phyloP scores from a whole-genome alignment of 768 basidiomycete species.

The Amanita exitialis region DNA sequence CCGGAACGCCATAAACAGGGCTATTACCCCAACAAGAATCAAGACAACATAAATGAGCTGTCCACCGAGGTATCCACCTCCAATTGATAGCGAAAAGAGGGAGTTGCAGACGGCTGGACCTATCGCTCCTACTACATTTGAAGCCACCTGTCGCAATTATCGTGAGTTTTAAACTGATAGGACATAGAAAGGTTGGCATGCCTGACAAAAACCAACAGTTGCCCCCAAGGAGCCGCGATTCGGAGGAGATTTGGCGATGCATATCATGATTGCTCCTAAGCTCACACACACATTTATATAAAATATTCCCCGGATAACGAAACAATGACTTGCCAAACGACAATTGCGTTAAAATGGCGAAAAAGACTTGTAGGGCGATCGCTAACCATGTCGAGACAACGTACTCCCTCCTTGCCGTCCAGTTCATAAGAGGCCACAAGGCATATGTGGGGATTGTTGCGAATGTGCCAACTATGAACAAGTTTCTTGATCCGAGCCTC shows the following conservation, averaged over 20 bases:
- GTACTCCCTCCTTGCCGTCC: background rate
- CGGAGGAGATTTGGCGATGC: background rate
- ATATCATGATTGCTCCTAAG: too few species aligned
- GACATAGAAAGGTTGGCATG: background rate
- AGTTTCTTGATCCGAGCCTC: conserved; percentile 5
- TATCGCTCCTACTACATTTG: conserved; percentile 13
- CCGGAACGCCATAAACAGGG: background rate
- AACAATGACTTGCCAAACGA: background rate
- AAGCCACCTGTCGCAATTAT: conserved; percentile 31
- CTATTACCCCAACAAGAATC: conserved; percentile 10
- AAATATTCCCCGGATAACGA: background rate
- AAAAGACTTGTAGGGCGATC: background rate
- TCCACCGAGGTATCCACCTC: conserved; percentile 40
- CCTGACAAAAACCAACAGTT: background rate
- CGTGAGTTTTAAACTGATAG: conserved; percentile 3
- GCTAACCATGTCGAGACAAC: background rate
- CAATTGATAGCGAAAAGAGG: conserved; percentile 52
- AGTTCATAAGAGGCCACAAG: conserved; percentile 30
- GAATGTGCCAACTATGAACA: conserved; percentile 34
- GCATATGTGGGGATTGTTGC: conserved; percentile 31
- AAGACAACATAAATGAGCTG: conserved; percentile 43
- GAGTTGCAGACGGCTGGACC: conserved; percentile 45
- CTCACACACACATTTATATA: background rate
- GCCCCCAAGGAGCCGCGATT: background rate
- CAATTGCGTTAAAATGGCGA: background rate